A percentile compares a stretch with the other conserved stretches of the same genome.
Conservation (phyloP, 257 asterid species). For the Echites panduratus region DNA sequence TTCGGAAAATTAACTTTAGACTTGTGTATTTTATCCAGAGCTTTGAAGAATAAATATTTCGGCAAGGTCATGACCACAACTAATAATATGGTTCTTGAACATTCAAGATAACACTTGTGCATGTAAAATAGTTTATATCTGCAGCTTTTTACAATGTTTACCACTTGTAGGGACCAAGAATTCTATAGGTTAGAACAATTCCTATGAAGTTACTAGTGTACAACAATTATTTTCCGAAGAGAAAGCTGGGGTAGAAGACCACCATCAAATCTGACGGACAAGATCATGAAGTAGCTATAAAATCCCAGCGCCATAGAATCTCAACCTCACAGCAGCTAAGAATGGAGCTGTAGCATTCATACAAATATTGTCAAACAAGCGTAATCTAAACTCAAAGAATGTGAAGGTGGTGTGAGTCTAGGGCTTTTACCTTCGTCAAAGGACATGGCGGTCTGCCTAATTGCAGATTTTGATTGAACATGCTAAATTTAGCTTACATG, state of each 20-base stretch:
- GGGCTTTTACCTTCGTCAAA: conserved; percentile 56
- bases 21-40: background rate
- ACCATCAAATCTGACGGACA: background rate
- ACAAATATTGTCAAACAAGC: conserved; percentile 10
- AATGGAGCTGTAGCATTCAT: conserved; percentile 56
- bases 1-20: background rate
- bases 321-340: conserved; percentile 98
- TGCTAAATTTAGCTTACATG: conserved; percentile 20
- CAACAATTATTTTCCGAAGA: background rate
- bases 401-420: background rate
- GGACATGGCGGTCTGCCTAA: conserved; percentile 90
- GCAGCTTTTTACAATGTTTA: background rate
- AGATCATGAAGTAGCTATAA: conserved; percentile 56
- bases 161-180: background rate
- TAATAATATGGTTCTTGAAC: background rate
- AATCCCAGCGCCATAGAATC: conserved; percentile 99
- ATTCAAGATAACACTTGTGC: background rate
- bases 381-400: conserved; percentile 1
- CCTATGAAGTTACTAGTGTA: background rate
- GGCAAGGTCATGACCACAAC: background rate
- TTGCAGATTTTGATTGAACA: conserved; percentile 77
- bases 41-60: background rate
- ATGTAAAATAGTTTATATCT: background rate
- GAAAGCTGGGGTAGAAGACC: background rate
- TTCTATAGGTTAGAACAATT: background rate